Conservation (phyloP, 768 basidiomycete species). For the Calvatia gigantea region DNA sequence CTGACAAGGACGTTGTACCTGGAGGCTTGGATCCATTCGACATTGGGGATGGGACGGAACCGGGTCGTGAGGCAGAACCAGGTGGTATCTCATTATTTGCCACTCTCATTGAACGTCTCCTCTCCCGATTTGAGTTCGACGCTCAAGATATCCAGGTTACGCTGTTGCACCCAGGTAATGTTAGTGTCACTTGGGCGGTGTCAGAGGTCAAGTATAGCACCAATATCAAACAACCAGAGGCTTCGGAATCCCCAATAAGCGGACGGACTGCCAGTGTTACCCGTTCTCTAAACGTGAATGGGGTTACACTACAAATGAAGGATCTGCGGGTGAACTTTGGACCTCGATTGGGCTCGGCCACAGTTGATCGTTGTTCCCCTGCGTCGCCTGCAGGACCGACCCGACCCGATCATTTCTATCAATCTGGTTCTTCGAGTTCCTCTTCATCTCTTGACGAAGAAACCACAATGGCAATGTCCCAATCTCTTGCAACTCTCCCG, state of each 20-base stretch:
- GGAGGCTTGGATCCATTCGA: constrained; percentile 63
- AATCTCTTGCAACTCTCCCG: constrained; percentile 65
- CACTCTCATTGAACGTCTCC: constrained; percentile 71
- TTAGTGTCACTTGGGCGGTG: constrained; percentile 58
- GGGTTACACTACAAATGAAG: constrained; percentile 42
- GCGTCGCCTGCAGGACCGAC: constrained; percentile 19
- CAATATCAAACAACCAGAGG: constrained; percentile 21
- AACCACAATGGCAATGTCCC: constrained; percentile 65
- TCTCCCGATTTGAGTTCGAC: constrained; percentile 77
- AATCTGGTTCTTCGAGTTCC: constrained; percentile 43
- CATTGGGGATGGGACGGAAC: constrained; percentile 33
- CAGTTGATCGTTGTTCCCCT: neutral
- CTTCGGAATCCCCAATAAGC: neutral
- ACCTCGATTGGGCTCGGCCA: neutral
- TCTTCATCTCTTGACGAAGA: constrained; percentile 67
- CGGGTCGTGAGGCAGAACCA: constrained; percentile 51
- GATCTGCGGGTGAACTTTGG: neutral
- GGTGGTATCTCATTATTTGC: constrained; percentile 80
- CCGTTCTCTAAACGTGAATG: constrained; percentile 54
- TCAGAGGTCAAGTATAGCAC: constrained; percentile 58
- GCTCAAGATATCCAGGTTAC: constrained; percentile 66
- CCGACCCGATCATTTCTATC: constrained; percentile 23
- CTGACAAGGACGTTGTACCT: constrained; percentile 50
- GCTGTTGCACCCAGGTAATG: constrained; percentile 59
- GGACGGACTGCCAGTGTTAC: constrained; percentile 23